A percentile compares a stretch with the other conserved stretches of the same genome.
phyloP scores from a whole-genome alignment of 140 eudicot species.

The Ambrosia hybrid region DNA sequence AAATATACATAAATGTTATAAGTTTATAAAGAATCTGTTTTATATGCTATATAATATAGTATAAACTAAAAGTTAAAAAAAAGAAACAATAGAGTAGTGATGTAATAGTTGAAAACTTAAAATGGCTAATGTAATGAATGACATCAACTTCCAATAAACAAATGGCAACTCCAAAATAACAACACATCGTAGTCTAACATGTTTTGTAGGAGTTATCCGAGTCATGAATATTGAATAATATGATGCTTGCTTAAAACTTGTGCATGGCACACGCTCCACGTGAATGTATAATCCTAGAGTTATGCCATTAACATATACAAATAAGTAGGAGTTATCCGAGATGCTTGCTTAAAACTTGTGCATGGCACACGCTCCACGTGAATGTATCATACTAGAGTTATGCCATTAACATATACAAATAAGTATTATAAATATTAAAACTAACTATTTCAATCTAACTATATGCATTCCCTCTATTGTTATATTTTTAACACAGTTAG shows the following conservation, averaged over 20 bases:
- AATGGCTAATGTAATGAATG: neutral
- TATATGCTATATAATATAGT: too few species aligned
- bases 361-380: slow-evolving; percentile 23
- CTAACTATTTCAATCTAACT: too few species aligned
- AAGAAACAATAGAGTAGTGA: neutral
- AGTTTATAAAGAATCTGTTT: too few species aligned
- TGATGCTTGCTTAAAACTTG: slow-evolving; percentile 3
- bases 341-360: slow-evolving; percentile 11
- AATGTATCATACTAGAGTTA: too few species aligned
- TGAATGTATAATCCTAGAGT: too few species aligned
- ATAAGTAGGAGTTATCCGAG: neutral
- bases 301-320: too few species aligned
- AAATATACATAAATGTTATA: too few species aligned
- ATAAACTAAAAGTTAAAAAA: too few species aligned
- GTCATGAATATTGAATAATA: slow-evolving; percentile 15
- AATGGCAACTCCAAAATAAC: neutral
- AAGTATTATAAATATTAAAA: too few species aligned
- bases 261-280: slow-evolving; percentile 27
- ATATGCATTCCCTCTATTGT: too few species aligned
- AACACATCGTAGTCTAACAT: neutral
- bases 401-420: too few species aligned
- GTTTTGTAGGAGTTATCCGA: neutral
- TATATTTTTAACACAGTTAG: too few species aligned
- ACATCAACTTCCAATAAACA: slow-evolving; percentile 2
- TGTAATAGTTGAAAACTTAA: neutral